phyloP scores from a whole-genome alignment of 371 early-diverging fungal genomes.

The Parasitella parasitica region DNA sequence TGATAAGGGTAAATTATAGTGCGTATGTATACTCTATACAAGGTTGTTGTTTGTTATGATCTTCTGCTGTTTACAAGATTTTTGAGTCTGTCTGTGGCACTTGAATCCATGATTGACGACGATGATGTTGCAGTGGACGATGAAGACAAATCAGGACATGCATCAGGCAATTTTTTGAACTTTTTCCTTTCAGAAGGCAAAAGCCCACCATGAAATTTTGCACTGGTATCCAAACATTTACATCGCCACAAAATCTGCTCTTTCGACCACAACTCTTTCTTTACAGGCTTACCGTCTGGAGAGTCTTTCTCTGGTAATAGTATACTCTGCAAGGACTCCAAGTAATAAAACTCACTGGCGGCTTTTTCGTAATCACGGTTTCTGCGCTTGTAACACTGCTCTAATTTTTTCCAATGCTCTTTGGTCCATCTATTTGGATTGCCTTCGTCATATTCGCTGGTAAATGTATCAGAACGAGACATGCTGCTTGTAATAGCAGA shows the following conservation, averaged over 20 bases:
- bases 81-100: background rate
- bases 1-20: background rate
- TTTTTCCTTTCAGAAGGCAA: conserved; percentile 19
- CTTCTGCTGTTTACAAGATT: background rate
- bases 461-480: background rate
- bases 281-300: background rate
- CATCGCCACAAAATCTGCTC: conserved; percentile 16
- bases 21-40: background rate
- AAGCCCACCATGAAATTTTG: background rate
- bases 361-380: conserved; percentile 19
- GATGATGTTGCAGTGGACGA: background rate
- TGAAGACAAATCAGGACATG: background rate
- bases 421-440: conserved; percentile 12
- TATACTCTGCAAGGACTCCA: background rate
- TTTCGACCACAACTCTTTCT: conserved; percentile 17
- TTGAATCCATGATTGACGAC: background rate
- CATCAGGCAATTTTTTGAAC: background rate
- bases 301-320: background rate
- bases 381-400: conserved; percentile 12
- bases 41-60: background rate
- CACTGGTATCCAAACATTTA: conserved; percentile 23
- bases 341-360: conserved; percentile 10
- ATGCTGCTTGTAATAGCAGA: background rate
- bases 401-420: conserved; percentile 20
- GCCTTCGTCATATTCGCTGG: conserved; percentile 2